Evolutionary conservation across 2,329 filamentous ascomycete genomes (phyloP), one percentile per base, ranked within the genome.

Genomic region (Fusarium annulatum): DNA sequence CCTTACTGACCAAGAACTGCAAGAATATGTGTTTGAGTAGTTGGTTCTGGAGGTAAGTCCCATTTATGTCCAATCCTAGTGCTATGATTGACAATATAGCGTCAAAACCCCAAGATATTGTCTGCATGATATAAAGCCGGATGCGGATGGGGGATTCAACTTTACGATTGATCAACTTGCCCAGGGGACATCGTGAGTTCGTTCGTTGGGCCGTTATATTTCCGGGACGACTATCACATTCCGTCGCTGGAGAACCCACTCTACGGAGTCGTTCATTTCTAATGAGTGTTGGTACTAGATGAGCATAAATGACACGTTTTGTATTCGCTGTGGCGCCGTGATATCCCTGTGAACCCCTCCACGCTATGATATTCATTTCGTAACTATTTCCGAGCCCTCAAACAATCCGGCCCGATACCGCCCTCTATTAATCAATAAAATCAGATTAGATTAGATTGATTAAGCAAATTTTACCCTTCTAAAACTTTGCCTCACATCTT

Each of bases 361-460:
- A 49, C 11, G 26, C 21, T 6, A n/a, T 7, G 15, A 58, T 51
- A 18, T 10, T 1, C 7, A 39, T 60, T 15, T 16, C 43, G 34
- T 52, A 60, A 38, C 33, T 12, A 28, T 33, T 48, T 11, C 15
- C 19, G 33, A 52, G 7, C 16, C 7, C 14, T 10, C 39, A 8
- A 11, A 2, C 16, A 23, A 12, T 21, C 28, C 42, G 33, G 56
- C 42, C 56, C 56, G 56, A 58, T 38, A 58, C 21, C 30, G 30
- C 30, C 15, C 23, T 52, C 28, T 15, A 12, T 39, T 9, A 7
- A 39, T 26, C 14, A 15, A 58, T 63, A 39, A 33, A 49, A 75
- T 75, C 72, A 65, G 72, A 75, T 75, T 61, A 73, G 69, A 75
- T 75, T 69, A 73, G 72, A 75, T 75, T 55, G 59, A 53, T 63